Conservation (phyloP, 352 stramenopile genomes). For the Globisporangium yorkense region DNA sequence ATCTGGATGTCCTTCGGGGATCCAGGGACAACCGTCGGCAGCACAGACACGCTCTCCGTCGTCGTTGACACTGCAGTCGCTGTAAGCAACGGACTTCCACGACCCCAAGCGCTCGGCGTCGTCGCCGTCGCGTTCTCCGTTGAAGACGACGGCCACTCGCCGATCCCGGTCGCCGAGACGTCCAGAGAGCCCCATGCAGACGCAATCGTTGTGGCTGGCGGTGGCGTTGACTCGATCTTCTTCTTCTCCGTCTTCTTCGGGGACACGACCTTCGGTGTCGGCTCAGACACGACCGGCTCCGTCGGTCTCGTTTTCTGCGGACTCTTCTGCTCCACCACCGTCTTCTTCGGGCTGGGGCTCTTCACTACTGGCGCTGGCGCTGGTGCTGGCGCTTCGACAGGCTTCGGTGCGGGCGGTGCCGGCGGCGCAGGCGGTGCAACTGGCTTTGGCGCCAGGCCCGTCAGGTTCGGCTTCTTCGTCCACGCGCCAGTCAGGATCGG, state of each 20-base stretch:
- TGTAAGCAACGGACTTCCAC: conserved; percentile 51
- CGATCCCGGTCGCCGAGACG: conserved; percentile 52
- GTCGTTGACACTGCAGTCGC: conserved; percentile 16
- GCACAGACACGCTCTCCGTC: conserved; percentile 27
- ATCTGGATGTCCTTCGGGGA: conserved; percentile 67
- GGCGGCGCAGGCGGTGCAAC: conserved; percentile 14
- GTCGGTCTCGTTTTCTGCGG: conserved; percentile 20
- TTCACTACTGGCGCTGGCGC: conserved; percentile 7
- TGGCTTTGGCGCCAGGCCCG: conserved; percentile 21
- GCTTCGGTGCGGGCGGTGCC: conserved; percentile 19
- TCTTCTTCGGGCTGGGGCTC: conserved; percentile 41
- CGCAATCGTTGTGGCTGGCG: conserved; percentile 26
- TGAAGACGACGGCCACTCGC: conserved; percentile 48
- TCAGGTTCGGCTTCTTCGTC: conserved; percentile 70
- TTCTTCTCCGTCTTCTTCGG: conserved; percentile 34
- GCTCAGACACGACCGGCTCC: conserved; percentile 19
- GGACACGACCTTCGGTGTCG: conserved; percentile 9
- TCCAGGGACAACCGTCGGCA: conserved; percentile 43
- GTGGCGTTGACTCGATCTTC: conserved; percentile 24
- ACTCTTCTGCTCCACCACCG: conserved; percentile 31
- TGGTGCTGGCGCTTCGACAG: conserved; percentile 12
- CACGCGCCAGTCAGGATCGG: conserved; percentile 63
- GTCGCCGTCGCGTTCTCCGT: conserved; percentile 43
- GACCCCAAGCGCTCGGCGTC: conserved; percentile 62
- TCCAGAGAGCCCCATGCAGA: conserved; percentile 63